phyloP scores from a whole-genome alignment of 2,329 filamentous ascomycete genomes.

The Exophiala calicioides region DNA sequence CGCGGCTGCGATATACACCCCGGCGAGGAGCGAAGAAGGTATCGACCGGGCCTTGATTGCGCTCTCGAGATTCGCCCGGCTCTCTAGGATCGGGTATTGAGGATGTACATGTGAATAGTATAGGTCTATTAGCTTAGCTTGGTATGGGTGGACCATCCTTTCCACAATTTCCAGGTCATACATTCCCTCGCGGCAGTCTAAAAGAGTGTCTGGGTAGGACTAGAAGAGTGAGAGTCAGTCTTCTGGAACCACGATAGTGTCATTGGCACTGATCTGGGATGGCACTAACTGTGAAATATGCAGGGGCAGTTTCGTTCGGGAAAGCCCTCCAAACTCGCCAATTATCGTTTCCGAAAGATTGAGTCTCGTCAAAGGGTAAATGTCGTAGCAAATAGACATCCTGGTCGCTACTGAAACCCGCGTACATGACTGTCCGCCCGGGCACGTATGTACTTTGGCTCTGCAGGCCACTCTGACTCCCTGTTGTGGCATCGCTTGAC shows the following conservation, averaged over 20 bases:
- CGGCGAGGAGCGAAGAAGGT: not conserved
- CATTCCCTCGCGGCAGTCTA: not conserved
- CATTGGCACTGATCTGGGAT: not conserved
- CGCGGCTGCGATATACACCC: not conserved
- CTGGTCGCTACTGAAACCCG: not conserved
- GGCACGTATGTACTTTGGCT: conserved; percentile 1
- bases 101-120: conserved; percentile 1
- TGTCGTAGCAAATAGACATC: conserved; percentile 1
- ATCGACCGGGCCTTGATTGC: not conserved
- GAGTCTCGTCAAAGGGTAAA: not conserved
- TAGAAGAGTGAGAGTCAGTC: not conserved
- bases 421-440: not conserved
- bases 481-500: conserved; percentile 1
- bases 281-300: conserved; percentile 1
- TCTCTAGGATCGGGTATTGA: not conserved
- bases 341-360: not conserved
- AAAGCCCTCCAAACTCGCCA: not conserved
- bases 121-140: not conserved
- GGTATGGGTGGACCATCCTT: not conserved
- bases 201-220: not conserved
- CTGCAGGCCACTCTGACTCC: not conserved
- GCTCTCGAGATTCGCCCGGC: not conserved
- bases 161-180: not conserved
- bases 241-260: not conserved
- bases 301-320: not conserved